phyloP scores from a whole-genome alignment of 202 grass and related monocot genomes.

The Zoysia matrella region DNA sequence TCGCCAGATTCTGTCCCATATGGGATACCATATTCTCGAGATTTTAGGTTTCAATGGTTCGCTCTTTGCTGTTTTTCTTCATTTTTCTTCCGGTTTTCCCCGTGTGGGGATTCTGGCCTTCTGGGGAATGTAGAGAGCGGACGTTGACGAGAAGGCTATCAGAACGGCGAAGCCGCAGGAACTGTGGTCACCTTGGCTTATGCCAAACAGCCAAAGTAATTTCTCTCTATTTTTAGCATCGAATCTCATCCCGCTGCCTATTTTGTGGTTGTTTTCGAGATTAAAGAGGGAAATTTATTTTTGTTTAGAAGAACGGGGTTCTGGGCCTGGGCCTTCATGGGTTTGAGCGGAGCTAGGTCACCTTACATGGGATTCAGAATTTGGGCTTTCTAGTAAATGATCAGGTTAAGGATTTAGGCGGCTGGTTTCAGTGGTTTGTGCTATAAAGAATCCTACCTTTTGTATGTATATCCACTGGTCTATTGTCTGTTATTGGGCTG shows the following conservation, averaged over 20 bases:
- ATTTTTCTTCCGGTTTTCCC: not conserved
- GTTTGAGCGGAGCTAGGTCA: not conserved
- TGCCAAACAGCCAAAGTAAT: conserved; percentile 59
- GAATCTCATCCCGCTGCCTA: not conserved
- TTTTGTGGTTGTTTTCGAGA: not conserved
- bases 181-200: conserved; percentile 78
- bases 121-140: conserved; percentile 53
- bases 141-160: conserved; percentile 91
- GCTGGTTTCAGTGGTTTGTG: not conserved
- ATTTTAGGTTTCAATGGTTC: not conserved
- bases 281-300: not conserved
- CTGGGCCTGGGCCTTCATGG: not conserved
- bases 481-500: not conserved
- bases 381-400: not conserved
- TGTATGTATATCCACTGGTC: too few species aligned
- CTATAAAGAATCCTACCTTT: too few species aligned
- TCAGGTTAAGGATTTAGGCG: not conserved
- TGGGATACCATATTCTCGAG: conserved; percentile 64
- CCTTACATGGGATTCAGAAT: not conserved
- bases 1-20: conserved; percentile 85
- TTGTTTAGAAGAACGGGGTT: not conserved
- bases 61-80: conserved; percentile 11
- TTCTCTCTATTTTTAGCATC: not conserved
- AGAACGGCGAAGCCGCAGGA: conserved; percentile 82
- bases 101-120: not conserved